phyloP scores from a whole-genome alignment of 2,329 filamentous ascomycete species.

The Malbranchea cinnamomea region DNA sequence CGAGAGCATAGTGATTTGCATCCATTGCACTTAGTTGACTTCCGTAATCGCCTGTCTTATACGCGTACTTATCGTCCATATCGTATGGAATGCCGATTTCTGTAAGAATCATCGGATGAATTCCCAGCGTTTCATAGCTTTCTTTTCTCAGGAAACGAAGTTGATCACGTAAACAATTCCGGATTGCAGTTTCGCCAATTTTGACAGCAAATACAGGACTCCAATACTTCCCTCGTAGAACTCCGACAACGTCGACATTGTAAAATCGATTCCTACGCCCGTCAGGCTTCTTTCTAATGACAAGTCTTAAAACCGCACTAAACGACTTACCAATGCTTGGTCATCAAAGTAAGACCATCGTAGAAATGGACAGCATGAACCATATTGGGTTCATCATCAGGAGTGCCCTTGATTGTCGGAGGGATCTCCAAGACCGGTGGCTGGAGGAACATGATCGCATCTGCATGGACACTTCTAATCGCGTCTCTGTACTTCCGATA shows the following conservation, averaged over 20 bases:
- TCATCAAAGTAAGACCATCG: conserved; percentile 90
- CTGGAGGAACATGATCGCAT: conserved; percentile 80
- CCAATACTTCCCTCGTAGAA: conserved; percentile 76
- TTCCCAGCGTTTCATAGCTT: conserved; percentile 73
- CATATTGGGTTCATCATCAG: conserved; percentile 78
- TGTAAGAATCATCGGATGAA: conserved; percentile 76
- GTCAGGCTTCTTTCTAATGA: conserved; percentile 3
- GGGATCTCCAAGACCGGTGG: conserved; percentile 85
- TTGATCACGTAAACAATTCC: conserved; percentile 85
- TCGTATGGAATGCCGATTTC: conserved; percentile 98
- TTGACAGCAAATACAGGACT: conserved; percentile 85
- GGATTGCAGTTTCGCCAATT: conserved; percentile 81
- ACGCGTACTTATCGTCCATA: conserved; percentile 94
- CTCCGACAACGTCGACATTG: conserved; percentile 91
- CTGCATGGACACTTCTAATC: conserved; percentile 60
- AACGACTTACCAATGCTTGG: conserved; percentile 65
- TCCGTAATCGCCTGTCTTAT: conserved; percentile 87
- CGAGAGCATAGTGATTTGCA: conserved; percentile 85
- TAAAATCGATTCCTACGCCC: conserved; percentile 63
- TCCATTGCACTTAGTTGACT: conserved; percentile 88
- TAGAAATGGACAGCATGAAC: conserved; percentile 94
- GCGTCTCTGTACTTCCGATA: conserved; percentile 62
- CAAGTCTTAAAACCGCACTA: conserved; percentile 9
- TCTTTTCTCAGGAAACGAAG: conserved; percentile 70
- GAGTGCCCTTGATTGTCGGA: conserved; percentile 70